A percentile compares a stretch with the other conserved stretches of the same genome.
These are phyloP conservation scores for Calonectria pseudoreteaudii DNA, from an alignment of 2,329 filamentous ascomycete species.

Conservation along the genomic window DNA sequence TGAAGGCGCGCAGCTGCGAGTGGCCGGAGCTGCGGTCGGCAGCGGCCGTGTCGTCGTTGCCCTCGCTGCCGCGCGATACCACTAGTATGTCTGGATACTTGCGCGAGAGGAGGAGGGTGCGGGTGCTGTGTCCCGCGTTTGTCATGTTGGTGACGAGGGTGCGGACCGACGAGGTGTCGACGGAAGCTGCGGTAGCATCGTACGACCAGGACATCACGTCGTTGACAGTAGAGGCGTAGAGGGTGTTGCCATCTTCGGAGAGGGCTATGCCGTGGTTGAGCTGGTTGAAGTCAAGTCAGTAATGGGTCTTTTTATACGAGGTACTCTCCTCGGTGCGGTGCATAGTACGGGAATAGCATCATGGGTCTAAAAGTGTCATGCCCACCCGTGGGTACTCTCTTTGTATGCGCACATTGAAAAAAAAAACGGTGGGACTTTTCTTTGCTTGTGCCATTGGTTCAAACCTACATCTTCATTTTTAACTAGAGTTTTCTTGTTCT, in stretches of 20 bases:
- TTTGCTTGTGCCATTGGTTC: background rate
- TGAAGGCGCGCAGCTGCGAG: constrained; percentile 74
- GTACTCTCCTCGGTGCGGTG: too few relatives aligned
- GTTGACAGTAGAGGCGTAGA: constrained; percentile 69
- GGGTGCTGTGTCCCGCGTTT: constrained; percentile 71
- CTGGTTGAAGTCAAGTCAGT: constrained; percentile 43
- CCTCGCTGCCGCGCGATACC: constrained; percentile 73
- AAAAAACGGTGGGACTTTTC: background rate
- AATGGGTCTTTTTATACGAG: background rate
- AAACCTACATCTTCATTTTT: constrained; percentile 49
- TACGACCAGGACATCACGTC: constrained; percentile 76
- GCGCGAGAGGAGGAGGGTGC: constrained; percentile 73
- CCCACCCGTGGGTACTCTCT: background rate
- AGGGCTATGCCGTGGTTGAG: constrained; percentile 69
- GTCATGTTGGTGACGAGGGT: constrained; percentile 73
- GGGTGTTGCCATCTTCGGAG: constrained; percentile 62
- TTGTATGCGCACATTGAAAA: background rate
- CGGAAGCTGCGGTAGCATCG: constrained; percentile 62
- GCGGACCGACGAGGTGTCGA: constrained; percentile 52
- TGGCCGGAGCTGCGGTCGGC: constrained; percentile 65
- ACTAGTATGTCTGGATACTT: constrained; percentile 68
- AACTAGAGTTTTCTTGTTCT: constrained; percentile 51
- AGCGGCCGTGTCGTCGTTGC: constrained; percentile 71
- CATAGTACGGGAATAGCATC: background rate
- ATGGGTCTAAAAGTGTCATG: background rate